These are phyloP conservation scores for Diaporthe citriasiana DNA, from an alignment of 2,329 filamentous ascomycete genomes.

Conservation along the genomic window DNA sequence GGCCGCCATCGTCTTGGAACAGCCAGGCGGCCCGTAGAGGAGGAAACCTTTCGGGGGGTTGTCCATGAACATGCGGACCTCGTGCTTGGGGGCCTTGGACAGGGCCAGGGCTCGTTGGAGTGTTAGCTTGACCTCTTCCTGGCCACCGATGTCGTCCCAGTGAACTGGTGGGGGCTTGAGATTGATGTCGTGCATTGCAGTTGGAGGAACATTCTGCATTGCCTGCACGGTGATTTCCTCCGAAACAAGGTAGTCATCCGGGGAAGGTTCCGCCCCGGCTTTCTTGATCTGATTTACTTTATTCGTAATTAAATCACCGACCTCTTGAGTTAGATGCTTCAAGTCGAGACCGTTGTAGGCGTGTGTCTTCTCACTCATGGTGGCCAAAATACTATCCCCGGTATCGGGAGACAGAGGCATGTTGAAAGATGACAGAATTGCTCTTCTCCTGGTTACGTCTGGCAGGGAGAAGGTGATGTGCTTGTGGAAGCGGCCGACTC, in stretches of 20 bases:
- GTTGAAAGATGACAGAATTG: conserved; percentile 77
- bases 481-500: conserved; percentile 72
- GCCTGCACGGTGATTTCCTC: conserved; percentile 74
- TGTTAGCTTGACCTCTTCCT: conserved; percentile 78
- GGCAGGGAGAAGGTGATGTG: conserved; percentile 85
- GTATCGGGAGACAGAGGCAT: conserved; percentile 62
- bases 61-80: conserved; percentile 55
- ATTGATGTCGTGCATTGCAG: conserved; percentile 90
- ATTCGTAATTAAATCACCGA: conserved; percentile 50
- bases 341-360: conserved; percentile 89
- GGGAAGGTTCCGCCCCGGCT: neutral
- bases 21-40: conserved; percentile 92
- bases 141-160: conserved; percentile 91
- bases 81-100: conserved; percentile 50
- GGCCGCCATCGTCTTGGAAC: conserved; percentile 93
- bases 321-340: conserved; percentile 71
- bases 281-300: conserved; percentile 17
- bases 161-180: conserved; percentile 87
- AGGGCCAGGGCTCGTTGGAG: conserved; percentile 66
- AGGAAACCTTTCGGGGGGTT: conserved; percentile 85
- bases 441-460: conserved; percentile 76
- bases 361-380: conserved; percentile 82
- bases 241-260: conserved; percentile 48
- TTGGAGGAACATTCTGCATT: conserved; percentile 79
- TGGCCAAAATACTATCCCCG: conserved; percentile 66